Percentiles rank a stretch among this genome's conserved stretches.
These are phyloP conservation scores for Phytophthora cajani DNA, from an alignment of 352 stramenopile genomes.

Conservation along the genomic window DNA sequence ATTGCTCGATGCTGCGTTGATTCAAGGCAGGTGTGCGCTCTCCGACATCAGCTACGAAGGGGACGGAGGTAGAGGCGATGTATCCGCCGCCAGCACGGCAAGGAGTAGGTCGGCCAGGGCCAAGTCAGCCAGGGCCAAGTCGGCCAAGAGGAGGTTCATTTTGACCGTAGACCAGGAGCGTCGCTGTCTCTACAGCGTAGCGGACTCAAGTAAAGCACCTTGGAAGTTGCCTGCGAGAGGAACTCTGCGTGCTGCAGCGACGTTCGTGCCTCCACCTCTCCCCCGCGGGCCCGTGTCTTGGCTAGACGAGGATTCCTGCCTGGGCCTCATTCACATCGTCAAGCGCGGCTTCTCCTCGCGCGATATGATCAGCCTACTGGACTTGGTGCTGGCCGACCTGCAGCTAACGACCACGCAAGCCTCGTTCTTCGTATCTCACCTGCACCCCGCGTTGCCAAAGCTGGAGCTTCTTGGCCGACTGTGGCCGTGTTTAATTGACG, in stretches of 20 bases:
- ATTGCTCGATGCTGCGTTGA: slow-evolving; percentile 52
- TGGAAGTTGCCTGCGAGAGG: slow-evolving; percentile 55
- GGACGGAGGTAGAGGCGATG: slow-evolving; percentile 7
- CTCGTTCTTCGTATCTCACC: slow-evolving; percentile 46
- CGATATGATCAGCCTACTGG: slow-evolving; percentile 53
- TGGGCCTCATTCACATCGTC: slow-evolving; percentile 55
- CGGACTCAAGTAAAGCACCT: slow-evolving; percentile 22
- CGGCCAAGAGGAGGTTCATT: slow-evolving; percentile 28
- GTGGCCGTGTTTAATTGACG: slow-evolving; percentile 64
- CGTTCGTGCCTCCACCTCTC: slow-evolving; percentile 54
- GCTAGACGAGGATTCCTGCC: slow-evolving; percentile 41
- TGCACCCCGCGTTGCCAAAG: slow-evolving; percentile 46
- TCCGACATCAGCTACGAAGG: slow-evolving; percentile 57
- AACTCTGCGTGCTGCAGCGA: slow-evolving; percentile 45
- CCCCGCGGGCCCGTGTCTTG: slow-evolving; percentile 19
- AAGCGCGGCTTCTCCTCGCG: slow-evolving; percentile 58
- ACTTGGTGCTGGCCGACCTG: slow-evolving; percentile 59
- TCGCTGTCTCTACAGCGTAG: slow-evolving; percentile 39
- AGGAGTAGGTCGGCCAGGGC: slow-evolving; percentile 19
- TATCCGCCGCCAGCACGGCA: slow-evolving; percentile 4
- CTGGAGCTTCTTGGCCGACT: slow-evolving; percentile 66
- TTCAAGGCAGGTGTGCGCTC: slow-evolving; percentile 49
- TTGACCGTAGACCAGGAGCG: slow-evolving; percentile 44
- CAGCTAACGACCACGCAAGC: slow-evolving; percentile 55
- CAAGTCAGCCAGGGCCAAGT: slow-evolving; percentile 22